Evolutionary conservation across 345 rosid species (phyloP), one percentile per base, ranked within the genome.

Genomic region (Populus euphratica): DNA sequence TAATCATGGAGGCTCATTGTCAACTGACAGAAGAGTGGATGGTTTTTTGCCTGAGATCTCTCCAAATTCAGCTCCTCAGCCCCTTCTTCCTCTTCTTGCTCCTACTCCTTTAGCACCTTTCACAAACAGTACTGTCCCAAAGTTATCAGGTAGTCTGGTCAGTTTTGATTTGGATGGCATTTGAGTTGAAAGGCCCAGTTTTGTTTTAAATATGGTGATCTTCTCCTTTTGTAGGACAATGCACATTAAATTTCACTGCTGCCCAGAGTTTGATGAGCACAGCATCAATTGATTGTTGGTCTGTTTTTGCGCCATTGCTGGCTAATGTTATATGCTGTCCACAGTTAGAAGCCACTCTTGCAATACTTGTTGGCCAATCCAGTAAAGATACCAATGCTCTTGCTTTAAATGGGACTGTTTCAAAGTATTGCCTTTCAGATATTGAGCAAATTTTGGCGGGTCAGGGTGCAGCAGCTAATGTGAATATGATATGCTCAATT

Each of bases 261-360:
- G 89, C 88, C 13, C 87, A 89, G 83, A 87, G 86, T 83, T 81
- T 93, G 85, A 89, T 93, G 90, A 88, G 88, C 70, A 87, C 87
- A 72, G 92, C 99, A 68, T 82, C 99, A 61, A 89, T 83, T 31
- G 96, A 96, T 81, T 96, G 99, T 84, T 90, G 82, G 83, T 84
- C 87, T 18, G 81, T 86, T 67, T 92, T 96, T 59, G 99, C 99
- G 54, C 94, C 98, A 3, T 77, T 91, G 77, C 80, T 93, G 78
- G 98, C 99, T 17, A 91, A 96, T 68, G 98, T 93, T 68, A 90
- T 93, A 83, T 96, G 99, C 78, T 96, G 99, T 84, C 99, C 99
- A 13, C 99, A 96, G 87, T 76, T 93, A 27, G 90, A 88, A 72
- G 99, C 97, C 43, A 87, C 94, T 5, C 84, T 96, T 41, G 76